These are phyloP conservation scores for Pyricularia sp. DNA, from an alignment of 2,329 filamentous ascomycete species.

Conservation along the genomic window DNA sequence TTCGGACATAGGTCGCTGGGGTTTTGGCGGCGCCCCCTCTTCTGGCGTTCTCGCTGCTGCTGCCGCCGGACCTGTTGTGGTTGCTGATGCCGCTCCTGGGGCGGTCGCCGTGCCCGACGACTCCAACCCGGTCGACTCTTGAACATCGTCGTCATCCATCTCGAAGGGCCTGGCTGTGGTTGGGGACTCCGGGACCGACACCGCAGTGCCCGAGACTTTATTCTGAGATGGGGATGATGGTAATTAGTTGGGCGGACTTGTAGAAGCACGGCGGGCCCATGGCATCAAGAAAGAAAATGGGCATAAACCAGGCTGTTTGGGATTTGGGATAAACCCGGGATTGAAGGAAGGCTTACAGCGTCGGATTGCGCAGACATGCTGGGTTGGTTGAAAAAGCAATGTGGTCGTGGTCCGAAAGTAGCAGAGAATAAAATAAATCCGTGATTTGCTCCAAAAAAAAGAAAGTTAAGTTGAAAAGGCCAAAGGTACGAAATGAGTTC, in stretches of 20 bases:
- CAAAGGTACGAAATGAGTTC: background rate
- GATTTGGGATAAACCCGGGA: constrained; percentile 1
- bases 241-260: background rate
- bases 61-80: constrained; percentile 8
- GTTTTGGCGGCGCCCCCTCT: constrained; percentile 61
- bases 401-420: background rate
- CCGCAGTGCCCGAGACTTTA: constrained; percentile 11
- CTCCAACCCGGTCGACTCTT: constrained; percentile 43
- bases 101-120: constrained; percentile 16
- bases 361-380: constrained; percentile 23
- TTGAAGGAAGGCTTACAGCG: constrained; percentile 13
- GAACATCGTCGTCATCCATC: constrained; percentile 61
- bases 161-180: constrained; percentile 57
- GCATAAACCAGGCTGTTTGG: constrained; percentile 5
- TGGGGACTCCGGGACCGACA: constrained; percentile 49
- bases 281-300: background rate
- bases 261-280: background rate
- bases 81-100: constrained; percentile 15
- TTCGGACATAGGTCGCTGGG: constrained; percentile 72
- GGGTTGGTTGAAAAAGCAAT: background rate
- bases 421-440: background rate
- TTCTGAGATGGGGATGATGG: background rate
- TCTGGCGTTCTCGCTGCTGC: constrained; percentile 25
- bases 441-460: background rate
- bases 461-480: background rate